Percentiles rank a stretch among this genome's conserved stretches.
Evolutionary conservation across 1,284 basidiomycete genomes (phyloP).

Genomic region (Trametes pubescens): DNA sequence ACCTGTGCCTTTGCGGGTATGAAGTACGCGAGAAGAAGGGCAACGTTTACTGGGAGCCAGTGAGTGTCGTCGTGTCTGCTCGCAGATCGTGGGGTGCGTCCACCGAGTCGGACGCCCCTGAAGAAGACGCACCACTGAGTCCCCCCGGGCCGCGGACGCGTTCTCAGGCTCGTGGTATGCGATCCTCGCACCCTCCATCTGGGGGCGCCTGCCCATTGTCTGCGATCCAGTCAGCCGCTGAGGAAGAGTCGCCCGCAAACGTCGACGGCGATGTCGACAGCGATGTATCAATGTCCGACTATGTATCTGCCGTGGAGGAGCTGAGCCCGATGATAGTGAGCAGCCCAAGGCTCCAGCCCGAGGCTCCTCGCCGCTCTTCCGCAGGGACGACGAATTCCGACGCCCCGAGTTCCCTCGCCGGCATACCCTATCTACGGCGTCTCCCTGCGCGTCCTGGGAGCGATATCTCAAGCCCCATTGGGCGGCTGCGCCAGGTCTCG

Average conservation of each 20-base stretch:
- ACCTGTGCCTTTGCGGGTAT: conserved; percentile 25
- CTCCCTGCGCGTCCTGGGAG: conserved; percentile 16
- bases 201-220: neutral
- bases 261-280: conserved; percentile 10
- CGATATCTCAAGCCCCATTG: conserved; percentile 20
- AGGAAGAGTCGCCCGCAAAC: neutral
- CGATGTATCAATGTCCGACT: conserved; percentile 11
- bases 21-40: conserved; percentile 31
- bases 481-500: conserved; percentile 12
- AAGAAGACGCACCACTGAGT: neutral
- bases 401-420: conserved; percentile 18
- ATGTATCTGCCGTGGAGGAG: conserved; percentile 23
- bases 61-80: conserved; percentile 1
- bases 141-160: conserved; percentile 1
- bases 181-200: neutral
- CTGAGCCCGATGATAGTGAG: neutral
- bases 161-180: conserved; percentile 9
- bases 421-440: conserved; percentile 11
- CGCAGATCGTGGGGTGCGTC: neutral
- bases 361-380: conserved; percentile 17
- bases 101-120: neutral
- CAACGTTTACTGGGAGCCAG: conserved; percentile 23
- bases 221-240: neutral
- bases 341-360: neutral
- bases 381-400: conserved; percentile 20